Conservation (phyloP, 1,284 basidiomycete species). For the Hemileccinum hortonii region DNA sequence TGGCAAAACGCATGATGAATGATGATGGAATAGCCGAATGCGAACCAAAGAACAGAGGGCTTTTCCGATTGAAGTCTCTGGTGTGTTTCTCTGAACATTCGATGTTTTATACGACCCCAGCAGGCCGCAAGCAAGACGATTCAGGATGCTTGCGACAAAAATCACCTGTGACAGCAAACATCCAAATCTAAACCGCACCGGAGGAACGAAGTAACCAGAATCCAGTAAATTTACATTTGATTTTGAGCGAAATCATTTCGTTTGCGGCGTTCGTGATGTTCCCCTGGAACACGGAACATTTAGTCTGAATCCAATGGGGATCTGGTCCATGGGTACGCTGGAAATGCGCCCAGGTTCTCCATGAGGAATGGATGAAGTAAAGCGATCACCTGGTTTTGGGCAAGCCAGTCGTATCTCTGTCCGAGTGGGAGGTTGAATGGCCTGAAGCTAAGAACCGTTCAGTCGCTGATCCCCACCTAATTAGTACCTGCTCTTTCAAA, state of each 20-base stretch:
- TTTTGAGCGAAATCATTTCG: background rate
- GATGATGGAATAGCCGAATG: background rate
- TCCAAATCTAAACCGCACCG: background rate
- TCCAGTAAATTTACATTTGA: background rate
- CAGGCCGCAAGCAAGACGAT: background rate
- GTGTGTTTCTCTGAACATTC: background rate
- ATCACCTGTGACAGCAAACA: background rate
- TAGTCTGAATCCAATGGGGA: background rate
- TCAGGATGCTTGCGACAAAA: background rate
- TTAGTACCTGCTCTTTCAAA: background rate
- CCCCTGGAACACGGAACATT: background rate
- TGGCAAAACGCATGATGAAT: background rate
- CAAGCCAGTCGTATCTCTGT: background rate
- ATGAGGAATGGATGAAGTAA: no score
- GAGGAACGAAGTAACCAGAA: background rate
- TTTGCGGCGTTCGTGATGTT: background rate
- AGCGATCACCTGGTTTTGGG: background rate
- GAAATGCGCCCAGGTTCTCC: no score
- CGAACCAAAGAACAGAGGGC: background rate
- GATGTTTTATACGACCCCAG: background rate
- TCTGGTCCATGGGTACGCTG: background rate
- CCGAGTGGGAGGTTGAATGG: background rate
- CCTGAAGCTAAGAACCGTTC: no score
- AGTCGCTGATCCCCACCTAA: background rate
- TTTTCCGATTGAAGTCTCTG: background rate